Percentiles rank a stretch among this genome's conserved stretches.
phyloP scores from a whole-genome alignment of 1,284 basidiomycete species.

The Sporisorium sorghi region DNA sequence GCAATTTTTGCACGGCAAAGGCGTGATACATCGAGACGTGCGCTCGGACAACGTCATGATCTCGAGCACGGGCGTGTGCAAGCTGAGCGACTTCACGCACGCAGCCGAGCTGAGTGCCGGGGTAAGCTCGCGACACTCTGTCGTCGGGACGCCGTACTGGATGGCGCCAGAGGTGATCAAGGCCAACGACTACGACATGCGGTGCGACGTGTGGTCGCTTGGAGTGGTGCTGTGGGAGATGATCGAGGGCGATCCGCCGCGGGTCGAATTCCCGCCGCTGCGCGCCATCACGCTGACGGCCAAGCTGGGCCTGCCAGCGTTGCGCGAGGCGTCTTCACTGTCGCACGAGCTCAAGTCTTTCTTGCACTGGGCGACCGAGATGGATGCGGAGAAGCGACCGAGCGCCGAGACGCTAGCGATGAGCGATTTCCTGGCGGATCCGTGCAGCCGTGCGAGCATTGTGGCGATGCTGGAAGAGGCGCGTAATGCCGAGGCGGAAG shows the following conservation, averaged over 20 bases:
- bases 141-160: conserved; percentile 64
- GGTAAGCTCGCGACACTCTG: conserved; percentile 31
- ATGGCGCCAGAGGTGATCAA: conserved; percentile 66
- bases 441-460: conserved; percentile 43
- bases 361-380: conserved; percentile 59
- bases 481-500: conserved; percentile 30
- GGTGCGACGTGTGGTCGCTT: conserved; percentile 60
- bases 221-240: conserved; percentile 62
- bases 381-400: conserved; percentile 55
- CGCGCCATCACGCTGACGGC: conserved; percentile 62
- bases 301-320: conserved; percentile 53
- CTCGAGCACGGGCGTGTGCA: conserved; percentile 49
- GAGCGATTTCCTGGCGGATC: conserved; percentile 52
- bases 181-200: conserved; percentile 51
- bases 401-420: conserved; percentile 54
- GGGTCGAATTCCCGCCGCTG: conserved; percentile 59
- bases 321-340: conserved; percentile 27
- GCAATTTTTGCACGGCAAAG: conserved; percentile 47
- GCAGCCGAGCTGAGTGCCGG: conserved; percentile 44
- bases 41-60: conserved; percentile 61
- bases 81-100: conserved; percentile 61
- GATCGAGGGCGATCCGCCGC: conserved; percentile 61
- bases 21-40: conserved; percentile 57
- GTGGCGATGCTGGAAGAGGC: conserved; percentile 42
- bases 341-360: conserved; percentile 59